Evolutionary conservation across 2,329 filamentous ascomycete species (phyloP).

Genomic region (Curvularia hawaiiensis): DNA sequence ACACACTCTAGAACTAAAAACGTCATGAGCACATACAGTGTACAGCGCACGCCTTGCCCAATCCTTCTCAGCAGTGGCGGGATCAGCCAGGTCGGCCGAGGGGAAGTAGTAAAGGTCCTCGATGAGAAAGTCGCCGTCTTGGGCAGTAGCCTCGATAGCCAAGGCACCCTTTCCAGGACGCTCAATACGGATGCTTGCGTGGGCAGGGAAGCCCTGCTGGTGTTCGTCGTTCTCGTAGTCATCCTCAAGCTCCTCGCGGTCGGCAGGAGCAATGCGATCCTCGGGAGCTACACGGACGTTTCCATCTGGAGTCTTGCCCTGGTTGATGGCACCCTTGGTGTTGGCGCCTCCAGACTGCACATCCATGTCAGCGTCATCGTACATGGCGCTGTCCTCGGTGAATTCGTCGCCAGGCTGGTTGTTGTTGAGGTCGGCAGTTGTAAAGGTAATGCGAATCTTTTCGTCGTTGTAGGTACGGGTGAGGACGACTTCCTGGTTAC

Average conservation of each 20-base stretch:
- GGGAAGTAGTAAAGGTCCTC: conserved; percentile 91
- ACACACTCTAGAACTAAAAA: neutral
- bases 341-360: conserved; percentile 62
- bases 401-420: conserved; percentile 51
- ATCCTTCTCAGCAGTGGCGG: conserved; percentile 74
- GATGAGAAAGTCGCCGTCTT: conserved; percentile 84
- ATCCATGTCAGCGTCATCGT: conserved; percentile 47
- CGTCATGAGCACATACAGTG: conserved; percentile 49
- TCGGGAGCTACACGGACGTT: conserved; percentile 62
- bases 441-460: conserved; percentile 86
- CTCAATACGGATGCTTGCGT: conserved; percentile 85
- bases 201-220: conserved; percentile 71
- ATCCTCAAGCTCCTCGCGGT: conserved; percentile 63
- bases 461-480: conserved; percentile 85
- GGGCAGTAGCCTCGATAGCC: conserved; percentile 82
- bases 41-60: conserved; percentile 81
- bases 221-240: conserved; percentile 60
- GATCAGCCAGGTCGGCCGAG: conserved; percentile 76
- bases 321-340: conserved; percentile 61
- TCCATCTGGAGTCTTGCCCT: conserved; percentile 55
- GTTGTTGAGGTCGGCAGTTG: conserved; percentile 77
- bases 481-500: conserved; percentile 86
- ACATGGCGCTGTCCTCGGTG: conserved; percentile 58
- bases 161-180: conserved; percentile 85
- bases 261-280: conserved; percentile 61